Conservation (phyloP, 441 rosid genomes). For the Corymbia citriodora region DNA sequence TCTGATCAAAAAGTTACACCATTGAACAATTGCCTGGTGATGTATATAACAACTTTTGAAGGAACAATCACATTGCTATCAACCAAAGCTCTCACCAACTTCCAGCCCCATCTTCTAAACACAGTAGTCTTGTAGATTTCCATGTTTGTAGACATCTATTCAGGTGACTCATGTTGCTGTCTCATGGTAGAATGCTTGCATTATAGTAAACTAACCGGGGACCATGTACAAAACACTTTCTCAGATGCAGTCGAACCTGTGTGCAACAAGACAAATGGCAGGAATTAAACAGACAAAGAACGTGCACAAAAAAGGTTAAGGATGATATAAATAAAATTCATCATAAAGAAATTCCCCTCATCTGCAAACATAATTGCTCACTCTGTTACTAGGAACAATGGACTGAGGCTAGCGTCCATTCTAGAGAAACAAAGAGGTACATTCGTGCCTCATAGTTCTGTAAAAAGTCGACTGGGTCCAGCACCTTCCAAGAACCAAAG, state of each 20-base stretch:
- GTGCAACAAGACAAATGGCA: background rate
- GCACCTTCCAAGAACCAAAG: background rate
- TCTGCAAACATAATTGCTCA: background rate
- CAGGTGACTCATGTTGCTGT: background rate
- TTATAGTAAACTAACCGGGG: background rate
- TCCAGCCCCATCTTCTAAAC: background rate
- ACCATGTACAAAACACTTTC: background rate
- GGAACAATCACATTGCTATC: background rate
- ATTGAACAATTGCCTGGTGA: background rate
- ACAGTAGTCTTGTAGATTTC: background rate
- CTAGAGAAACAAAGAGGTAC: background rate
- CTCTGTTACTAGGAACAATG: background rate
- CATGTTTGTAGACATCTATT: background rate
- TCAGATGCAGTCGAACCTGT: background rate
- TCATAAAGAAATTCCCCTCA: background rate
- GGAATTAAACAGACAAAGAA: background rate
- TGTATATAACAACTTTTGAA: background rate
- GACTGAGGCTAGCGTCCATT: background rate
- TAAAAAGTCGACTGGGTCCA: background rate
- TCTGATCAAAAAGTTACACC: background rate
- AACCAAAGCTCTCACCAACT: background rate
- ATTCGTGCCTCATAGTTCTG: background rate
- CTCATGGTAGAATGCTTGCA: background rate
- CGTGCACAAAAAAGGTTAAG: background rate
- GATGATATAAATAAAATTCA: background rate